A percentile compares a stretch with the other conserved stretches of the same genome.
phyloP scores from a whole-genome alignment of 208 protist genomes.

The Leptomonas seymouri region DNA sequence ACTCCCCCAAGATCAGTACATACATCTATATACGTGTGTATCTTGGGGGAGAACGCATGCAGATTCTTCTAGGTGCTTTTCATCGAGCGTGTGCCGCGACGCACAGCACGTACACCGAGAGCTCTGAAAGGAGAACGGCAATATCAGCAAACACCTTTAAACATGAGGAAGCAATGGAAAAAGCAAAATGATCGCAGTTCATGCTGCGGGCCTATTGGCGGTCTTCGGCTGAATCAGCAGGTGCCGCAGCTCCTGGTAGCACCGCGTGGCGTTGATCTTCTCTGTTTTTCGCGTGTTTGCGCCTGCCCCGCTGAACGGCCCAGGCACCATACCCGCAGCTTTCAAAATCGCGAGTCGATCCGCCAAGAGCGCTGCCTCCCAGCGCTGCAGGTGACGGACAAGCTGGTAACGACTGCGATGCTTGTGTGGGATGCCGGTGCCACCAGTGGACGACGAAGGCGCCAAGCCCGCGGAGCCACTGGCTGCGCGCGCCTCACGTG shows the following conservation, averaged over 20 bases:
- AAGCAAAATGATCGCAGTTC: not conserved
- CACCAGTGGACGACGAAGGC: not conserved
- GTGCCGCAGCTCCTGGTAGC: conserved; percentile 31
- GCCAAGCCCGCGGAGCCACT: no score
- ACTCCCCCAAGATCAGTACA: no score
- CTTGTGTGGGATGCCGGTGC: conserved; percentile 6
- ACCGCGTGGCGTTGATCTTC: conserved; percentile 12
- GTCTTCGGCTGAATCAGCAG: conserved; percentile 29
- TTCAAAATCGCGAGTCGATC: conserved; percentile 36
- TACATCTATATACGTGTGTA: no score
- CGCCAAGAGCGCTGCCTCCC: conserved; percentile 37
- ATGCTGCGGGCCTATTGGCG: not conserved
- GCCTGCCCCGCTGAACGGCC: conserved; percentile 17
- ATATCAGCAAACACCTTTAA: no score
- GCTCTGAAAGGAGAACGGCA: no score
- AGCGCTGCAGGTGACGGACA: conserved; percentile 55
- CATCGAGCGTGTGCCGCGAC: no score
- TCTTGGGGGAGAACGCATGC: no score
- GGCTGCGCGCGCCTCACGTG: not conserved
- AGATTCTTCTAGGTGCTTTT: no score
- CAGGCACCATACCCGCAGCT: conserved; percentile 24
- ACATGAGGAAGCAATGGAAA: not conserved
- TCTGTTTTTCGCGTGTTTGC: conserved; percentile 16
- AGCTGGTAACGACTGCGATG: conserved; percentile 54
- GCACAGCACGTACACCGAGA: no score